Evolutionary conservation across 306 rosid species (phyloP).

Genomic region (Hippophae rhamnoides): DNA sequence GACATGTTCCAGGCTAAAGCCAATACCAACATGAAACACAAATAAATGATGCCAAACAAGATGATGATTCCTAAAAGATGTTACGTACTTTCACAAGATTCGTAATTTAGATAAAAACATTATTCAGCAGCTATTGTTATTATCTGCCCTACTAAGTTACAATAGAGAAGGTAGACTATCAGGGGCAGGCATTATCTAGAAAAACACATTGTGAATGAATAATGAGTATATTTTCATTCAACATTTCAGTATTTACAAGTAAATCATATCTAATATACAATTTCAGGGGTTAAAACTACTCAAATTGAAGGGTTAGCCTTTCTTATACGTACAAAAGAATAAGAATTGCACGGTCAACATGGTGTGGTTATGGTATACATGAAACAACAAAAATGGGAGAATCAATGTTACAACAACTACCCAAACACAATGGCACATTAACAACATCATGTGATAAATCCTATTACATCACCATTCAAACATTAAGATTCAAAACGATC

Average conservation of each 20-base stretch:
- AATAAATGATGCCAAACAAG: no score
- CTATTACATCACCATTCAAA: conserved; percentile 63
- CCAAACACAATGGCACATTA: conserved; percentile 50
- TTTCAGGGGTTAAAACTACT: conserved; percentile 29
- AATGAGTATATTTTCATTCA: conserved; percentile 18
- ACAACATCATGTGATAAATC: conserved; percentile 62
- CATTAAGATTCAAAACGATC: conserved; percentile 41
- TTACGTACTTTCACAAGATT: no score
- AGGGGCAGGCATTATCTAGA: no score
- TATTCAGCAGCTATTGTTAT: no score
- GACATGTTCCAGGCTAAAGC: no score
- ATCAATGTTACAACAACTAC: conserved; percentile 47
- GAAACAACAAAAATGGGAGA: not conserved
- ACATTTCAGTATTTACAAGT: conserved; percentile 23
- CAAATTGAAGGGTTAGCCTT: conserved; percentile 42
- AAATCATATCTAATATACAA: conserved; percentile 14
- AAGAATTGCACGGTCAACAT: conserved; percentile 34
- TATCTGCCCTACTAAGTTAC: no score
- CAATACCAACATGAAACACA: no score
- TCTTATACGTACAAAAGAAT: conserved; percentile 33
- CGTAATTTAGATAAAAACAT: no score
- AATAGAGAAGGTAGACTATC: no score
- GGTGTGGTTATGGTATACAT: conserved; percentile 18
- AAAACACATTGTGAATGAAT: no score
- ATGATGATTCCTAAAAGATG: no score